A percentile compares a stretch with the other conserved stretches of the same genome.
These are phyloP conservation scores for Prunus mira DNA, from an alignment of 306 rosid genomes.

Conservation along the genomic window DNA sequence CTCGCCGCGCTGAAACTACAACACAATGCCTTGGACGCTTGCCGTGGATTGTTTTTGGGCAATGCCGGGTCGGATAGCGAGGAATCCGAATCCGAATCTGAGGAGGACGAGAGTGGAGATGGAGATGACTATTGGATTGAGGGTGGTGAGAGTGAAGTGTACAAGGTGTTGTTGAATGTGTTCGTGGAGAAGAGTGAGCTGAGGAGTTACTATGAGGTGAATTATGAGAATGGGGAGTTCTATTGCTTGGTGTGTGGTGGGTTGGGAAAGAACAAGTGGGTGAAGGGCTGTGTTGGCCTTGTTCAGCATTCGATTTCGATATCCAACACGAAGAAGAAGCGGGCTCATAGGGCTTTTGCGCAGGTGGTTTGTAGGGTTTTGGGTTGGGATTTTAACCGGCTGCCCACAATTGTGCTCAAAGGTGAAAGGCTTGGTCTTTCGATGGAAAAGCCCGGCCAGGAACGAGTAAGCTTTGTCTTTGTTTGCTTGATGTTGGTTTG, in stretches of 20 bases:
- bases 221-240: constrained; percentile 46
- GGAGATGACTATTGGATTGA: constrained; percentile 5
- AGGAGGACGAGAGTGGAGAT: constrained; percentile 28
- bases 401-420: constrained; percentile 49
- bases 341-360: constrained; percentile 64
- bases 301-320: constrained; percentile 54
- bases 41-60: constrained; percentile 38
- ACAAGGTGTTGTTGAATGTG: constrained; percentile 39
- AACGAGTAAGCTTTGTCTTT: constrained; percentile 20
- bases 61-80: constrained; percentile 30
- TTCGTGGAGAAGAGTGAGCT: constrained; percentile 46
- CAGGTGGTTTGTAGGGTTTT: constrained; percentile 52
- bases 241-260: constrained; percentile 73
- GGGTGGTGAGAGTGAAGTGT: constrained; percentile 27
- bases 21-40: constrained; percentile 39
- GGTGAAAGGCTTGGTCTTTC: constrained; percentile 45
- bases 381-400: constrained; percentile 61
- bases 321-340: constrained; percentile 37
- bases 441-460: constrained; percentile 14
- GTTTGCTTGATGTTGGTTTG: not conserved
- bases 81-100: not conserved
- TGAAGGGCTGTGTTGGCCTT: constrained; percentile 52
- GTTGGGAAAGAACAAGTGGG: constrained; percentile 49
- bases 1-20: constrained; percentile 39
- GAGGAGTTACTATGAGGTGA: constrained; percentile 55